phyloP scores from a whole-genome alignment of 768 basidiomycete genomes.

The Rhodocollybia butyracea region DNA sequence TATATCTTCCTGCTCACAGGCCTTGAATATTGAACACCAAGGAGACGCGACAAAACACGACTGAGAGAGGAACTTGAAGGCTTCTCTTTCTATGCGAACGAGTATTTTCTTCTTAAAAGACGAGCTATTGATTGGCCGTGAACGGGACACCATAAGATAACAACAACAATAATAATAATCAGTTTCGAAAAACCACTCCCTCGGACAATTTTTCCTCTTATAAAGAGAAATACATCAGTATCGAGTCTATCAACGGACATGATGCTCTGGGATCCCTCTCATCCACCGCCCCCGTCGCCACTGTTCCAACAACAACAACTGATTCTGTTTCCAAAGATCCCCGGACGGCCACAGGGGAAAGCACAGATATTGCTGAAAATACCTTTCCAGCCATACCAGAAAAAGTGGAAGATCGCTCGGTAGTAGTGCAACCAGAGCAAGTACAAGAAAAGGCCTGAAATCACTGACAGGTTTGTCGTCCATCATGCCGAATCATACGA shows the following conservation, averaged over 20 bases:
- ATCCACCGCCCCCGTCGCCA: background rate
- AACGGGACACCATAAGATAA: too few species aligned
- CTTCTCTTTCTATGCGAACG: too few species aligned
- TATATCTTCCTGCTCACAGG: too few species aligned
- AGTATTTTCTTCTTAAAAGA: too few species aligned
- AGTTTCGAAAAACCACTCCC: slow-evolving; percentile 38
- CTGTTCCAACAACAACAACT: background rate
- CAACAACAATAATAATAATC: too few species aligned
- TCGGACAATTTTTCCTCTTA: slow-evolving; percentile 55
- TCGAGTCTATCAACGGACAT: too few species aligned
- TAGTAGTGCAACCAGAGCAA: background rate
- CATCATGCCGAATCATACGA: slow-evolving; percentile 23
- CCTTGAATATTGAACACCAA: too few species aligned
- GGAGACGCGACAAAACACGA: too few species aligned
- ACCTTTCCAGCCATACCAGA: background rate
- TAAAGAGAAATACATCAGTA: slow-evolving; percentile 36
- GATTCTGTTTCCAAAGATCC: background rate
- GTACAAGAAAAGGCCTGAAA: background rate
- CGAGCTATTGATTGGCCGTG: too few species aligned
- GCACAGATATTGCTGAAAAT: background rate
- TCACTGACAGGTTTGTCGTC: slow-evolving; percentile 32
- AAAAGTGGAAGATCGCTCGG: too few species aligned
- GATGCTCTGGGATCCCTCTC: too few species aligned
- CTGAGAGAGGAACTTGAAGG: too few species aligned
- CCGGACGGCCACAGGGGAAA: background rate